These are phyloP conservation scores for Pichia sp. DNA, from an alignment of 1,139 yeast species.

Conservation along the genomic window DNA sequence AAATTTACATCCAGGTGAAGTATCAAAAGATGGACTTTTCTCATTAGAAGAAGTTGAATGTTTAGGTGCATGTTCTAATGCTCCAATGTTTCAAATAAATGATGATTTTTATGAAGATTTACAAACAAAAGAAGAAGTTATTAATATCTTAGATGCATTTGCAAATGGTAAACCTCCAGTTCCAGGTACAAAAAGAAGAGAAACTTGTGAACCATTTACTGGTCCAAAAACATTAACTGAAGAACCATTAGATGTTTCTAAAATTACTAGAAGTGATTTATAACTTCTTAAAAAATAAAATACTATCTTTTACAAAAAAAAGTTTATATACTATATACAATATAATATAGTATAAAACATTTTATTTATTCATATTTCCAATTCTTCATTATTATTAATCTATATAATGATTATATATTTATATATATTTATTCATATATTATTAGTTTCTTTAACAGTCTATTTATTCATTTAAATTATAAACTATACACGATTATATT, in stretches of 20 bases:
- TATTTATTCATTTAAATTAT: too few species aligned
- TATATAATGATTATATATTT: too few species aligned
- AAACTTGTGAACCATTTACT: conserved; percentile 69
- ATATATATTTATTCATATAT: too few species aligned
- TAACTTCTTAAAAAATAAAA: conserved; percentile 16
- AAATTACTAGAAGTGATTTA: conserved; percentile 49
- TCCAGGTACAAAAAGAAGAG: conserved; percentile 63
- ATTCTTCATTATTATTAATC: too few species aligned
- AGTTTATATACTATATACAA: too few species aligned
- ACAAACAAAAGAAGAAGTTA: conserved; percentile 56
- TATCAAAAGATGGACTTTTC: conserved; percentile 70
- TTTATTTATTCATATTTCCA: too few species aligned
- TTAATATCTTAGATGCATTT: conserved; percentile 55
- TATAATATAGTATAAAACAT: too few species aligned
- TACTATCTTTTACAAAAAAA: conserved; percentile 2
- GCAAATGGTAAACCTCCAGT: conserved; percentile 56
- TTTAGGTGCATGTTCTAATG: conserved; percentile 89
- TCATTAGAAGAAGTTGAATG: conserved; percentile 88
- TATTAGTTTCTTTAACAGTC: too few species aligned
- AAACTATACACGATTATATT: too few species aligned
- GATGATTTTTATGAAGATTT: conserved; percentile 83
- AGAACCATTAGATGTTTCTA: conserved; percentile 65
- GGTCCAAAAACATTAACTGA: conserved; percentile 62
- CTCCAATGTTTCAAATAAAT: conserved; percentile 81
- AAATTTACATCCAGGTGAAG: conserved; percentile 69